A percentile compares a stretch with the other conserved stretches of the same genome.
These are phyloP conservation scores for Aspergillus incahuasiensis DNA, from an alignment of 495 filamentous ascomycete species.

Conservation along the genomic window DNA sequence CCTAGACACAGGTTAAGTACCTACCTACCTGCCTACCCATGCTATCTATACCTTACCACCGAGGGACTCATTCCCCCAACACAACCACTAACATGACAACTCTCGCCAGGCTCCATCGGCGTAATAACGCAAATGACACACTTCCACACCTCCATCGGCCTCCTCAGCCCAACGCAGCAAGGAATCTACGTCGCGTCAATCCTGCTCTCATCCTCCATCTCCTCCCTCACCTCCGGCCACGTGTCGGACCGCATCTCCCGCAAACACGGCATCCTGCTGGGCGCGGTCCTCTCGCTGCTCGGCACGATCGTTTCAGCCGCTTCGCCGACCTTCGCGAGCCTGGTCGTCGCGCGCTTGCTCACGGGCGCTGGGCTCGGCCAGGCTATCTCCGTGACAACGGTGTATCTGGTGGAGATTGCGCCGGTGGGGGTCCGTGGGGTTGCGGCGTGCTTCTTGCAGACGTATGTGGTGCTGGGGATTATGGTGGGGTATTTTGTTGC, in stretches of 20 bases:
- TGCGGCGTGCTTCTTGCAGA: conserved; percentile 8
- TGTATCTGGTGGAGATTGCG: conserved; percentile 13
- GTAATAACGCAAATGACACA: conserved; percentile 13
- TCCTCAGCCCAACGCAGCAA: conserved; percentile 9
- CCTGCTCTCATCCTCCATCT: conserved; percentile 12
- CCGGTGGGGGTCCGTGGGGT: conserved; percentile 8
- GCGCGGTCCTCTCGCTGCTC: conserved; percentile 3
- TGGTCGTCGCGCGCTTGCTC: conserved; percentile 11
- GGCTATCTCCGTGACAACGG: conserved; percentile 14
- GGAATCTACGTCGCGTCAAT: conserved; percentile 11
- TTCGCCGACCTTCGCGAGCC: conserved; percentile 10
- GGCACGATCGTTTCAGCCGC: conserved; percentile 5
- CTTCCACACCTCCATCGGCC: conserved; percentile 7
- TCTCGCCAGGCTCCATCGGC: conserved; percentile 5
- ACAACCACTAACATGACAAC: background rate
- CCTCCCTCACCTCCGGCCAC: conserved; percentile 8
- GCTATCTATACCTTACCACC: background rate
- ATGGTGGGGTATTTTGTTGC: conserved; percentile 11
- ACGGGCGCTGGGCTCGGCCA: conserved; percentile 13
- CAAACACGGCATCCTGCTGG: conserved; percentile 12
- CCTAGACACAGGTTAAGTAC: conserved; percentile 13
- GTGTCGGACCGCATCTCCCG: conserved; percentile 15
- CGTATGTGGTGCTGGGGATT: conserved; percentile 8
- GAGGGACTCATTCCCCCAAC: too few relatives aligned
- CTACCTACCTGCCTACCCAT: background rate